A percentile compares a stretch with the other conserved stretches of the same genome.
phyloP scores from a whole-genome alignment of 257 asterid genomes.

The Solanum sitiens region DNA sequence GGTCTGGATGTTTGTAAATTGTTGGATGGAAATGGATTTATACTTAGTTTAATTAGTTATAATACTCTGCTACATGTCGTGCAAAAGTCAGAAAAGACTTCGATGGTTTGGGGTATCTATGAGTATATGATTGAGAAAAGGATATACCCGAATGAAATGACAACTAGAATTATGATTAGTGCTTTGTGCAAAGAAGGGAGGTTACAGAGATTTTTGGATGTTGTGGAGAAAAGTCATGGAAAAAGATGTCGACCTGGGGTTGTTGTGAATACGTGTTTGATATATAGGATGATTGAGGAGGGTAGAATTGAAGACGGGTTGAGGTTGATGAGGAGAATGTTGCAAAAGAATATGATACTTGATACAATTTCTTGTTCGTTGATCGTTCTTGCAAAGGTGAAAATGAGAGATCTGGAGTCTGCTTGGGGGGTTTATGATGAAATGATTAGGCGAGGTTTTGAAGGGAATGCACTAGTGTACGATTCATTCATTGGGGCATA shows the following conservation, averaged over 20 bases:
- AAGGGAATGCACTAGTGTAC: slow-evolving; percentile 49
- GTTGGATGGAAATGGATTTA: slow-evolving; percentile 43
- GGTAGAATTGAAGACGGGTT: slow-evolving; percentile 47
- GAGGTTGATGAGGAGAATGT: slow-evolving; percentile 40
- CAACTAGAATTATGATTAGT: slow-evolving; percentile 44
- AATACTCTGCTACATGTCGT: slow-evolving; percentile 57
- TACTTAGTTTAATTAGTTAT: slow-evolving; percentile 48
- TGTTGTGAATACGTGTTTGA: slow-evolving; percentile 61
- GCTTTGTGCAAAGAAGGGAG: slow-evolving; percentile 71
- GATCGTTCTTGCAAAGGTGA: slow-evolving; percentile 59
- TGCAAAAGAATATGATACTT: slow-evolving; percentile 53
- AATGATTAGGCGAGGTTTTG: slow-evolving; percentile 67
- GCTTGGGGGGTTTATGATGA: slow-evolving; percentile 48
- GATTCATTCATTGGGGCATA: slow-evolving; percentile 40
- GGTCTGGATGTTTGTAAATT: slow-evolving; percentile 36
- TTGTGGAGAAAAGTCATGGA: slow-evolving; percentile 60
- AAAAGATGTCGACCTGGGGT: slow-evolving; percentile 50
- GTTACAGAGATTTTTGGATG: slow-evolving; percentile 31
- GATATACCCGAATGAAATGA: slow-evolving; percentile 47
- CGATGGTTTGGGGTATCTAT: slow-evolving; percentile 52
- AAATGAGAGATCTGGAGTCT: slow-evolving; percentile 45
- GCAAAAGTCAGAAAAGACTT: slow-evolving; percentile 35
- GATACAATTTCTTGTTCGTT: slow-evolving; percentile 51
- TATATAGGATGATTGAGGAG: slow-evolving; percentile 46
- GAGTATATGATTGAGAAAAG: slow-evolving; percentile 51